Evolutionary conservation across 2,329 filamentous ascomycete genomes (phyloP).

Genomic region (Monilinia laxa): DNA sequence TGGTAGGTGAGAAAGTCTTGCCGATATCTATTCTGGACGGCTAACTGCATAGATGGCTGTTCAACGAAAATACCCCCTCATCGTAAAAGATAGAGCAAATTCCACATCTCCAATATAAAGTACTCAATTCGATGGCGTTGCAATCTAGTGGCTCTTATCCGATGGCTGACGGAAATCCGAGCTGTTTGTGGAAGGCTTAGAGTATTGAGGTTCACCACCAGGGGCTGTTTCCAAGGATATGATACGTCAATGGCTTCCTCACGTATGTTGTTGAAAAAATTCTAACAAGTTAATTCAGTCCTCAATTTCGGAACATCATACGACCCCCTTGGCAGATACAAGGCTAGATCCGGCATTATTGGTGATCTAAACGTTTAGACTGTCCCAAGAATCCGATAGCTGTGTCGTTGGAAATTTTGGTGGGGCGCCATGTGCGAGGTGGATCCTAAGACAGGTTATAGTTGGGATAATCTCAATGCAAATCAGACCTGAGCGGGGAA

Average conservation of each 20-base stretch:
- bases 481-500: not conserved
- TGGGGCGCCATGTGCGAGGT: constrained; percentile 3
- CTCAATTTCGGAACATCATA: not conserved
- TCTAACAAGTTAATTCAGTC: not conserved
- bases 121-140: not conserved
- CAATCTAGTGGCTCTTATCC: not conserved
- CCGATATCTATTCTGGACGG: constrained; percentile 2
- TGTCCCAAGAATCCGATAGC: not conserved
- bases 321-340: too few relatives aligned
- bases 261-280: not conserved
- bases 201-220: not conserved
- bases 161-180: not conserved
- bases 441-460: not conserved
- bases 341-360: not conserved
- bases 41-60: not conserved
- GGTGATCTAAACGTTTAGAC: not conserved
- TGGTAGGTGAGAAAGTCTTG: not conserved
- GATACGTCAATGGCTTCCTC: not conserved
- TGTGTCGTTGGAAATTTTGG: not conserved
- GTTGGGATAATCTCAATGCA: not conserved
- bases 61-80: not conserved
- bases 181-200: not conserved
- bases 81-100: not conserved
- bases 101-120: not conserved
- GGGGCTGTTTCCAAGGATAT: not conserved